phyloP scores from a whole-genome alignment of 1,139 yeast genomes.

The Geotrichum klebahnii region DNA sequence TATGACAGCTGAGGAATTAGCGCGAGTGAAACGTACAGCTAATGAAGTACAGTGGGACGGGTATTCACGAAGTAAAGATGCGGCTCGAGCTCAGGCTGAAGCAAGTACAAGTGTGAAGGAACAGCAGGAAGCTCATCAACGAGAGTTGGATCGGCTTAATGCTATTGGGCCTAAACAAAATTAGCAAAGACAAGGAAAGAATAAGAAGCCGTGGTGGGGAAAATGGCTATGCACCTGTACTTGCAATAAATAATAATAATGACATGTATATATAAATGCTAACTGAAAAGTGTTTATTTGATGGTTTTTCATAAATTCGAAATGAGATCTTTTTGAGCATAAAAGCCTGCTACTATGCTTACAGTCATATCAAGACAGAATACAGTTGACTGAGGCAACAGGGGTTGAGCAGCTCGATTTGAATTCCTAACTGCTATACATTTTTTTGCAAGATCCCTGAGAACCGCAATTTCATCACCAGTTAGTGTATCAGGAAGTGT shows the following conservation, averaged over 20 bases:
- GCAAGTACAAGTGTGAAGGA: conserved; percentile 28
- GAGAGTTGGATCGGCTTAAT: conserved; percentile 25
- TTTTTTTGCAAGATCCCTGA: conserved; percentile 44
- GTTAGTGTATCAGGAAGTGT: conserved; percentile 41
- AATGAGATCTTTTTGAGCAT: conserved; percentile 39
- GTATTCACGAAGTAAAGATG: conserved; percentile 27
- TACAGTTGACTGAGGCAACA: neutral
- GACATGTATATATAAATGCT: no score
- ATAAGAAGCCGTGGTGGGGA: neutral
- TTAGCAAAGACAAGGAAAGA: no score
- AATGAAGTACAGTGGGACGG: conserved; percentile 35
- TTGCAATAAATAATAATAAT: neutral
- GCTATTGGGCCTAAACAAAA: conserved; percentile 32
- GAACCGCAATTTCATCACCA: conserved; percentile 40
- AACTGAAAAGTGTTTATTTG: neutral
- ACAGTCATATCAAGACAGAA: conserved; percentile 34
- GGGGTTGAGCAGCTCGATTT: conserved; percentile 12
- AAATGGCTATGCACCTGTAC: conserved; percentile 1
- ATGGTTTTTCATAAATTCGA: conserved; percentile 1
- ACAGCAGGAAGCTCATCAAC: conserved; percentile 26
- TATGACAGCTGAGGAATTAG: conserved; percentile 21
- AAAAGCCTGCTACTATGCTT: conserved; percentile 35
- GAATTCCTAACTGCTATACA: conserved; percentile 20
- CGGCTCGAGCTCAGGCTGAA: conserved; percentile 31
- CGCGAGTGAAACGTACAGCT: conserved; percentile 24